Evolutionary conservation across 306 rosid genomes (phyloP).

Genomic region (Trifolium subterraneum): DNA sequence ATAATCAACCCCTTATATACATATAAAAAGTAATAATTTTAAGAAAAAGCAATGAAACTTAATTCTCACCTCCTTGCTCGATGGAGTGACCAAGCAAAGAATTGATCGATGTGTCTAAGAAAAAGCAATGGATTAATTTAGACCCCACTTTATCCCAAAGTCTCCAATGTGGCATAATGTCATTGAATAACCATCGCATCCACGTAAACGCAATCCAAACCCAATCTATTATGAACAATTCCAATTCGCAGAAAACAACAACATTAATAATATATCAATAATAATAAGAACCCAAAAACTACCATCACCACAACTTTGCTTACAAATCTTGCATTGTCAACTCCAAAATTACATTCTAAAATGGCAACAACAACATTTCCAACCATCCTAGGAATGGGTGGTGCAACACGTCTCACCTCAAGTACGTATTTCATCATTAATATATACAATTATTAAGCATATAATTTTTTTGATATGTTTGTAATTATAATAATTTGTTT

Average conservation of each 20-base stretch:
- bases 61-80: too few relatives aligned
- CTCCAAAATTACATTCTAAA: conserved; percentile 1
- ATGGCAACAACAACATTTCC: conserved; percentile 75
- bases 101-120: too few relatives aligned
- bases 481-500: background rate
- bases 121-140: conserved; percentile 16
- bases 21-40: too few relatives aligned
- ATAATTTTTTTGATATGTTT: background rate
- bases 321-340: conserved; percentile 4
- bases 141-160: conserved; percentile 71
- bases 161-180: conserved; percentile 58
- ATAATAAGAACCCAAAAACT: too few relatives aligned
- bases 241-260: conserved; percentile 6
- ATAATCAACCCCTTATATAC: too few relatives aligned
- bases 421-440: background rate
- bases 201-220: conserved; percentile 57
- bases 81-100: too few relatives aligned
- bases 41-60: too few relatives aligned
- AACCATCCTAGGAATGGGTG: conserved; percentile 66
- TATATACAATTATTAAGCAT: background rate
- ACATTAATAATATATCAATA: conserved; percentile 15
- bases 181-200: conserved; percentile 57
- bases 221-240: conserved; percentile 31
- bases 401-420: conserved; percentile 54
- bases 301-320: conserved; percentile 20